phyloP scores from a whole-genome alignment of 306 rosid genomes.

The Abrus precatorius region DNA sequence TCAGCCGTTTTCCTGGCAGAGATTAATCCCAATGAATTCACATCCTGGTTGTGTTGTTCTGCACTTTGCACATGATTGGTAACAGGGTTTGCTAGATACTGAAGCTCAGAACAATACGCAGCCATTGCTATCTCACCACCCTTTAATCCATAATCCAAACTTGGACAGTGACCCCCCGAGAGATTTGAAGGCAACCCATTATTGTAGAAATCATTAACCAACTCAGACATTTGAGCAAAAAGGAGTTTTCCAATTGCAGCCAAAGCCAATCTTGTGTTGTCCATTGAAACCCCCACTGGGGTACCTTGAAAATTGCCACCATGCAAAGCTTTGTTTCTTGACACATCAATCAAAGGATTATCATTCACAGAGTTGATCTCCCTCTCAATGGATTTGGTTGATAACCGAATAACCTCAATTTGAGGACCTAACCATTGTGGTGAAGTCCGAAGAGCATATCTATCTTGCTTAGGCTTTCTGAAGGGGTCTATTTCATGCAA shows the following conservation, averaged over 20 bases:
- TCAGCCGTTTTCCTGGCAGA: slow-evolving; percentile 10
- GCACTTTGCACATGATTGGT: slow-evolving; percentile 59
- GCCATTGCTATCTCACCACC: too few relatives aligned
- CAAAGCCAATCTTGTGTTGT: slow-evolving; percentile 58
- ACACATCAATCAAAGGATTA: too few relatives aligned
- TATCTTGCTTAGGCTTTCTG: slow-evolving; percentile 59
- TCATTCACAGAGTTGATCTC: slow-evolving; percentile 53
- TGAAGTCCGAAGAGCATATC: slow-evolving; percentile 64
- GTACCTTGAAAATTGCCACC: slow-evolving; percentile 59
- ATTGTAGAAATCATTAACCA: too few relatives aligned
- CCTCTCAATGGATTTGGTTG: slow-evolving; percentile 58
- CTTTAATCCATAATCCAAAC: too few relatives aligned
- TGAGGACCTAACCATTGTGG: slow-evolving; percentile 70
- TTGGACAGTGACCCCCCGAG: too few relatives aligned
- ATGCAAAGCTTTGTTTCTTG: too few relatives aligned
- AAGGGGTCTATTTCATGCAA: slow-evolving; percentile 43
- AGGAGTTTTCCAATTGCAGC: slow-evolving; percentile 38
- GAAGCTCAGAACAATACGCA: neutral
- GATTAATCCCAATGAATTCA: slow-evolving; percentile 14
- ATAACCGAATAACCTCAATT: slow-evolving; percentile 52
- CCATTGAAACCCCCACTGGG: slow-evolving; percentile 60
- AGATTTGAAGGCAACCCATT: too few relatives aligned
- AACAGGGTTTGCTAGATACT: slow-evolving; percentile 53
- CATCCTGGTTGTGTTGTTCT: slow-evolving; percentile 55
- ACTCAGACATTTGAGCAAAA: too few relatives aligned